Evolutionary conservation across 2,329 filamentous ascomycete genomes (phyloP), one percentile per base, ranked within the genome.

Genomic region (Monosporascus sp.): DNA sequence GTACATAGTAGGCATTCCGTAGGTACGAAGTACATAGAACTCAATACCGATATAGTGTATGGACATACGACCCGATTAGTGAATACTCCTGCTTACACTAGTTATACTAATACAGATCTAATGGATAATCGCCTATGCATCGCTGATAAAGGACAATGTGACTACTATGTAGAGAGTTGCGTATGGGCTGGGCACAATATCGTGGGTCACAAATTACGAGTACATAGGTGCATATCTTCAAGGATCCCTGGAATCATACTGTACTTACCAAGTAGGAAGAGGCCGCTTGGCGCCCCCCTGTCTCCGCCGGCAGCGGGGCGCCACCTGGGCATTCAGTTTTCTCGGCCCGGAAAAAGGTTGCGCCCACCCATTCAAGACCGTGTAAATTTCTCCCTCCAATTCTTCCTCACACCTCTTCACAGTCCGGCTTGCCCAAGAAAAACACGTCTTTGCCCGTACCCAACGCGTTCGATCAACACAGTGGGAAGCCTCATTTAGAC

Each of bases 401-500:
- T 46, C 26, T 24, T 46, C 20, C 43, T 46, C 43, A 46, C 43
- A 46, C 43, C 31, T 46, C 43, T 24, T 46, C 43, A 46, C 43
- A 46, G 43, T 46, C 43, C 22, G 24, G 7, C 43, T 46, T 28
- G 43, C 14, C 43, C n/a, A n/a, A 46, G 43, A 31, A 28, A 22
- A 46, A 46, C 43, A 46, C 43, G 22, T 46, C 18, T 20, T 41
- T 41, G 18, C 17, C 38, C 38, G 17, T 18, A n/a, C 11, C 17
- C 38, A n/a, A n/a, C 17, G 17, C 17, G 38, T 41, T 41, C 38
- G 37, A 48, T 41, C 48, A 41, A 46, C 41, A 54, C 52, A 54
- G 52, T 54, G 48, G 51, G 51, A 53, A 47, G 17, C 48, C 18
- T 43, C 43, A 37, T 26, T 24, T 50, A 35, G 20, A 47, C 48